A percentile compares a stretch with the other conserved stretches of the same genome.
These are phyloP conservation scores for Eucalyptus albens DNA, from an alignment of 345 rosid species.

Conservation along the genomic window DNA sequence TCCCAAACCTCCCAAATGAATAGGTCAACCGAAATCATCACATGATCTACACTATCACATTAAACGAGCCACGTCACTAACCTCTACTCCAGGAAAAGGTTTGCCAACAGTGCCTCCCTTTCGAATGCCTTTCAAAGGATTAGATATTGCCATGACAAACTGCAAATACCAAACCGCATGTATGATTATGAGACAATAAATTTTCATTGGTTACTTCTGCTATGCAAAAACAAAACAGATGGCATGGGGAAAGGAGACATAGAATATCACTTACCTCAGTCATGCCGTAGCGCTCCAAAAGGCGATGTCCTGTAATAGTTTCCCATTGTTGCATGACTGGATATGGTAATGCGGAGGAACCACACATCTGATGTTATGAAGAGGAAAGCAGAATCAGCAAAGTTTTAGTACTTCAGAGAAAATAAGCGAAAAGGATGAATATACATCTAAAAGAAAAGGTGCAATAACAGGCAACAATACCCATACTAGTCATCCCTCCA, in stretches of 20 bases:
- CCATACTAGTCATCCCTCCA: not conserved
- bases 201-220: not conserved
- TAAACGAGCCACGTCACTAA: not conserved
- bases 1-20: not conserved
- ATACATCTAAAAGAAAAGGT: not conserved
- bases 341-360: conserved; percentile 93
- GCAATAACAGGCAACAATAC: not conserved
- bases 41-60: not conserved
- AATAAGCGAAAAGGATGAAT: not conserved
- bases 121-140: conserved; percentile 65
- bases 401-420: not conserved
- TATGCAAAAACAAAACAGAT: not conserved
- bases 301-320: conserved; percentile 85
- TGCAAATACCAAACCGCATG: not conserved
- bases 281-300: conserved; percentile 98
- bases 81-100: conserved; percentile 96
- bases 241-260: not conserved
- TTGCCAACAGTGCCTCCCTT: conserved; percentile 97
- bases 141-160: conserved; percentile 96
- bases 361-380: conserved; percentile 55
- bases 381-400: not conserved
- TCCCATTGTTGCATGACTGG: conserved; percentile 97
- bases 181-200: not conserved
- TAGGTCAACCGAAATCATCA: not conserved
- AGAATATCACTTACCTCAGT: conserved; percentile 49